Percentiles rank a stretch among this genome's conserved stretches.
Conservation (phyloP, 805 yeast species). For the Zygoascus biomembranicola region DNA sequence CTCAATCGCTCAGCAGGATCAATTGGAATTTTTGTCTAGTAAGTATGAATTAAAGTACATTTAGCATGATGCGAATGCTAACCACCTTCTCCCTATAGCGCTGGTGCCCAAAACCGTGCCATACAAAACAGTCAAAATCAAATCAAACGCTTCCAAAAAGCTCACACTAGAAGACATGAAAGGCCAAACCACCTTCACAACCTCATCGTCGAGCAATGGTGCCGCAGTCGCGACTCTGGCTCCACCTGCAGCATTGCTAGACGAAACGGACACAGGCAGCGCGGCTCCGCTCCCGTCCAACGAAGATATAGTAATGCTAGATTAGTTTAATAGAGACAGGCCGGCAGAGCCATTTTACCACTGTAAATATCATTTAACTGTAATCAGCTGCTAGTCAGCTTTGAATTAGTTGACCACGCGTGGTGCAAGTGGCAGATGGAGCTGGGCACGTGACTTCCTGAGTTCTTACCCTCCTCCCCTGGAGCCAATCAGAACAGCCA, state of each 20-base stretch:
- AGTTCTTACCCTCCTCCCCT: neutral
- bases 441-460: neutral
- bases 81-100: constrained; percentile 19
- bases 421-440: too few species aligned
- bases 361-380: too few species aligned
- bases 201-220: neutral
- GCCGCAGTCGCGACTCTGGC: neutral
- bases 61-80: neutral
- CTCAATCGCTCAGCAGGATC: constrained; percentile 52
- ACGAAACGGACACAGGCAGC: neutral
- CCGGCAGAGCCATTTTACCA: too few species aligned
- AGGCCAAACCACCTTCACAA: constrained; percentile 5
- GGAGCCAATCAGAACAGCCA: neutral
- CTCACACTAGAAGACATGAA: neutral
- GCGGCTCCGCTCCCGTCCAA: neutral
- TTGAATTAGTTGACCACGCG: too few species aligned
- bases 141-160: constrained; percentile 1
- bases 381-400: too few species aligned
- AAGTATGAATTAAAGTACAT: neutral
- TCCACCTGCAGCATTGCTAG: neutral
- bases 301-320: neutral
- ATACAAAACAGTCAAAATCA: constrained; percentile 10
- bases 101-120: constrained; percentile 45
- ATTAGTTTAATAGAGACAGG: neutral
- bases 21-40: constrained; percentile 47